These are phyloP conservation scores for Epicoccum sorghinum DNA, from an alignment of 2,329 filamentous ascomycete species.

Conservation along the genomic window DNA sequence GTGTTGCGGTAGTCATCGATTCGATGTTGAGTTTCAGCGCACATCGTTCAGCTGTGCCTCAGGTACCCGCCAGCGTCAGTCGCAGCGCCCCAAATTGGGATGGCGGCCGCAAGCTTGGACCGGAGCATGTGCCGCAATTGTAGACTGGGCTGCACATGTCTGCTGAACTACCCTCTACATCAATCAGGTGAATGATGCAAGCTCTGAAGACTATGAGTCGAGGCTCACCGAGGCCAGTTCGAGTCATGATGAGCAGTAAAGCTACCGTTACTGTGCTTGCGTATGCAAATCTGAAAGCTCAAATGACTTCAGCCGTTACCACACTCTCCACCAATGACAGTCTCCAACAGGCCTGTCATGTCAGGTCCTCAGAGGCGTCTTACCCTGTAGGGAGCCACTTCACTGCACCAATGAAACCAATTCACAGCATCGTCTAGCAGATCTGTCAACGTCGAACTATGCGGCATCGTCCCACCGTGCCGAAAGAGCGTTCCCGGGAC, in stretches of 20 bases:
- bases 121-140: slow-evolving; percentile 17
- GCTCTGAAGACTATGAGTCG: not conserved
- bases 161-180: slow-evolving; percentile 1
- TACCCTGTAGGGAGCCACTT: not conserved
- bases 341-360: not conserved
- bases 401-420: slow-evolving; percentile 3
- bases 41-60: slow-evolving; percentile 25
- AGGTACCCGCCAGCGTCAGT: slow-evolving; percentile 28
- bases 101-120: slow-evolving; percentile 31
- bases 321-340: slow-evolving; percentile 1
- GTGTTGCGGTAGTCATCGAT: slow-evolving; percentile 9
- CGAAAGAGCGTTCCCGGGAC: not conserved
- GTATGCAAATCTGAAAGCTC: slow-evolving; percentile 2
- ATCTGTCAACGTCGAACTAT: not conserved
- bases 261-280: not conserved
- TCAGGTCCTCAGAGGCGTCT: slow-evolving; percentile 5
- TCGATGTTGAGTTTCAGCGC: slow-evolving; percentile 11
- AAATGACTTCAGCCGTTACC: not conserved
- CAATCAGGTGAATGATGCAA: slow-evolving; percentile 1
- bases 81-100: slow-evolving; percentile 19
- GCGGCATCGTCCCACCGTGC: not conserved
- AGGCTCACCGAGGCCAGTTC: slow-evolving; percentile 2
- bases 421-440: not conserved
- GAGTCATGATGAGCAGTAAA: not conserved
- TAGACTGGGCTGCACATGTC: slow-evolving; percentile 23